Conservation (phyloP, 164 flowering plant species). For the Stephania japonica region DNA sequence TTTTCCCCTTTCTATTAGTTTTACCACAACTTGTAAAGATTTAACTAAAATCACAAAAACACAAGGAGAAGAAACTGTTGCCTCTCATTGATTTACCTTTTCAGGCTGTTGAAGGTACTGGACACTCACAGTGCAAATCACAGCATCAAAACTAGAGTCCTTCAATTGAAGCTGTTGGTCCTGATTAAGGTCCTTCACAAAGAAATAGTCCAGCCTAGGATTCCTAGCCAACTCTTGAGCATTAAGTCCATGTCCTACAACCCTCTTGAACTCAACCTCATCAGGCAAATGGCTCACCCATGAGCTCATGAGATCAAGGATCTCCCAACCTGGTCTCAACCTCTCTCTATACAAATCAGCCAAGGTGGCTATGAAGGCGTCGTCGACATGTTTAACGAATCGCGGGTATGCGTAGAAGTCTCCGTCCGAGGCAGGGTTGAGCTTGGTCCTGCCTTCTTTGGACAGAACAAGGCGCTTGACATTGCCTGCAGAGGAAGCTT, state of each 20-base stretch:
- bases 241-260: slow-evolving; percentile 87
- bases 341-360: slow-evolving; percentile 50
- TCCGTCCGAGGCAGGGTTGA: slow-evolving; percentile 43
- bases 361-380: slow-evolving; percentile 48
- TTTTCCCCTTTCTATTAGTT: too few relatives aligned
- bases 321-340: slow-evolving; percentile 50
- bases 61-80: too few relatives aligned
- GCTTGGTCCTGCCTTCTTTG: slow-evolving; percentile 54
- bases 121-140: slow-evolving; percentile 75
- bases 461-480: slow-evolving; percentile 59
- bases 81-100: slow-evolving; percentile 33
- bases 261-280: slow-evolving; percentile 51
- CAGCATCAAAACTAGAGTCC: slow-evolving; percentile 55
- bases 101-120: slow-evolving; percentile 88
- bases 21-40: too few relatives aligned
- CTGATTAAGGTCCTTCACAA: slow-evolving; percentile 72
- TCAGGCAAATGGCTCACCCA: slow-evolving; percentile 79
- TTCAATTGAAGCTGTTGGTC: slow-evolving; percentile 49
- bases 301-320: slow-evolving; percentile 85
- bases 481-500: slow-evolving; percentile 36
- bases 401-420: slow-evolving; percentile 72
- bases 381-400: slow-evolving; percentile 73
- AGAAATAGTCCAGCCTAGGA: slow-evolving; percentile 56
- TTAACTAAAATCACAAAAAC: too few relatives aligned
- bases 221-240: slow-evolving; percentile 75